Base-by-base conservation (phyloP, 257 asterid species). In the Scutellaria baicalensis region DNA sequence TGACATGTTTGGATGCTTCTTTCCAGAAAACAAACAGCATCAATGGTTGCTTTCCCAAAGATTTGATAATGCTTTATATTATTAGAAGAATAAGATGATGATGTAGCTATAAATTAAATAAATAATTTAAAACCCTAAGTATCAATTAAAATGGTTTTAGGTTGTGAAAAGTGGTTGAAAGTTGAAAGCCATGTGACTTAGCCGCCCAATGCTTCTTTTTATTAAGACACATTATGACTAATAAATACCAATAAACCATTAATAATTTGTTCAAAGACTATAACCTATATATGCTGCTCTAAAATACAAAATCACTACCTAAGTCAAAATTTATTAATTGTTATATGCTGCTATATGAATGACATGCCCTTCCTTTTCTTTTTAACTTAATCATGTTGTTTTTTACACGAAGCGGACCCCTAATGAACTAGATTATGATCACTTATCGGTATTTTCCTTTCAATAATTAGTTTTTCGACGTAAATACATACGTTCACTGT, bases 401-500 rank as follows among this genome's bases (percentile, higher is more conserved):
- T 44, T 68, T 56, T 45, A 64, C 87, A 86, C 83, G 71, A 78
- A 81, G 77, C 50, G 59, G 72, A 42, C 75, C 82, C 72, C 8
- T 10, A 21, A 39, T 42, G 65, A 48, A 62, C 75, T 75, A 64
- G 79, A 76, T 69, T 62, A 42, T 73, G 75, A 71, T 27, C 33
- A 27, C 33, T 27, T 27, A 27, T 27, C 4, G 4, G 3, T 27
- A 27, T 27, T 27, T 27, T 27, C 33, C 33, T 27, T 3, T 27
- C 33, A 0, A 27, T 27, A 27, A 0, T 27, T 1, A 27, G 33
- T 4, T 27, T 27, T 27, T 27, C 33, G 27, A 23, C 2, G 27
- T n/a, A 27, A 27, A 27, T 3, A 3, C 33, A 27, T 2, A 27
- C 4, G 1, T 3, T 27, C 0, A 27, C 33, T 27, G 4, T 27